Evolutionary conservation across 495 filamentous ascomycete genomes (phyloP), one percentile per base, ranked within the genome.

Genomic region (Penicillium coprophilum): DNA sequence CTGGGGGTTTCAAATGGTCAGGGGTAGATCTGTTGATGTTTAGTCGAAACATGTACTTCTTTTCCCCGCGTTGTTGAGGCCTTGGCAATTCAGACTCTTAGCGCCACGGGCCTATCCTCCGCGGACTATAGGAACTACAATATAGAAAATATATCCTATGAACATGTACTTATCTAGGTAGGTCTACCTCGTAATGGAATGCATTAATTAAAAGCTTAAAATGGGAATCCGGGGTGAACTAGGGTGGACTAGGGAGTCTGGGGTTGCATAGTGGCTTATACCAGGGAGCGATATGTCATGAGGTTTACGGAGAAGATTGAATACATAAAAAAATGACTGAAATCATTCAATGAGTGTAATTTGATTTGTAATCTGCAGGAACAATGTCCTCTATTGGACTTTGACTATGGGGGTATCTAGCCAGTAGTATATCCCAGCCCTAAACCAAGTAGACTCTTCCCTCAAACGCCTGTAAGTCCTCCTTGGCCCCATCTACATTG

Each of bases 81-180:
- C 52, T 54, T 54, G 52, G 52, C 52, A 38, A 9, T 54, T 21
- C 12, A 19, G 31, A 43, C 50, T 44, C n/a, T 54, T 52, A 52
- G 50, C 39, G 50, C 10, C 38, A 46, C 43, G 20, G 51, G 40
- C 13, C 17, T 52, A 11, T 10, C 31, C 51, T 46, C 51, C 51
- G 40, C 40, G 24, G 48, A 10, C 17, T 10, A 11, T 11, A 15
- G 32, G 19, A 9, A 32, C 23, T 9, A n/a, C n/a, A n/a, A n/a
- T n/a, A 15, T 12, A 20, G 8, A 19, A 40, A 2, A 19, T n/a
- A n/a, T n/a, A n/a, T n/a, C n/a, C n/a, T n/a, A n/a, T 30, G 20
- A 10, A 27, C 45, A 13, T 6, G 27, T 11, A n/a, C 24, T 46
- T 28, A 36, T 13, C 13, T 7, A n/a, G 6, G 13, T 36, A n/a